Percentiles rank a stretch among this genome's conserved stretches.
These are phyloP conservation scores for Stylosanthes scabra DNA, from an alignment of 331 rosid genomes.

Conservation along the genomic window DNA sequence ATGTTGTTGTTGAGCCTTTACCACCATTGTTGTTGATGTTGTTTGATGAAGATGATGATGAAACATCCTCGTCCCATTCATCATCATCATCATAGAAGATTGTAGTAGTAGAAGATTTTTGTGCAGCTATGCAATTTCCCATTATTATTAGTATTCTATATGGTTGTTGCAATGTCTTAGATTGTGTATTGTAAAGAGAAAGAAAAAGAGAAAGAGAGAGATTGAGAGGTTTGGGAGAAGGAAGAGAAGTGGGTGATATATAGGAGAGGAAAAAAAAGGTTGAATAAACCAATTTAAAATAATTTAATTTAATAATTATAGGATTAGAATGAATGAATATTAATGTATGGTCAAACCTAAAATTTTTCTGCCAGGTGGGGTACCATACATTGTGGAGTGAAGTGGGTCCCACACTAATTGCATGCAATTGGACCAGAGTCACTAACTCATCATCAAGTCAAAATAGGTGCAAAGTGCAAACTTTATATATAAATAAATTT, in stretches of 20 bases:
- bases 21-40: not conserved
- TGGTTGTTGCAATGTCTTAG: not conserved
- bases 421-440: too few species aligned
- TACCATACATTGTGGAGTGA: conserved; percentile 45
- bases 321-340: too few species aligned
- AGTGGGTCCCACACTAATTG: not conserved
- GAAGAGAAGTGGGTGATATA: conserved; percentile 11
- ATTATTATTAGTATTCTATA: conserved; percentile 17
- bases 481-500: too few species aligned
- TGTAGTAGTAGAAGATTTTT: not conserved
- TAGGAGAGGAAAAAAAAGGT: not conserved
- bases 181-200: not conserved
- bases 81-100: not conserved
- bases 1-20: not conserved
- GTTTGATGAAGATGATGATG: not conserved
- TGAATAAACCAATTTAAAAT: not conserved
- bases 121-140: conserved; percentile 68
- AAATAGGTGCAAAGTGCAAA: too few species aligned
- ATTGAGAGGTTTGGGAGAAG: conserved; percentile 1
- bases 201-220: not conserved
- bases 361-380: conserved; percentile 36
- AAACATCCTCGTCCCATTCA: not conserved
- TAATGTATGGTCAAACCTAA: conserved; percentile 42
- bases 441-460: too few species aligned
- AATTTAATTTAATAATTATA: too few species aligned